Percentiles rank a stretch among this genome's conserved stretches.
Conservation (phyloP, 108 stramenopile genomes). For the Nitzschia sp. region DNA sequence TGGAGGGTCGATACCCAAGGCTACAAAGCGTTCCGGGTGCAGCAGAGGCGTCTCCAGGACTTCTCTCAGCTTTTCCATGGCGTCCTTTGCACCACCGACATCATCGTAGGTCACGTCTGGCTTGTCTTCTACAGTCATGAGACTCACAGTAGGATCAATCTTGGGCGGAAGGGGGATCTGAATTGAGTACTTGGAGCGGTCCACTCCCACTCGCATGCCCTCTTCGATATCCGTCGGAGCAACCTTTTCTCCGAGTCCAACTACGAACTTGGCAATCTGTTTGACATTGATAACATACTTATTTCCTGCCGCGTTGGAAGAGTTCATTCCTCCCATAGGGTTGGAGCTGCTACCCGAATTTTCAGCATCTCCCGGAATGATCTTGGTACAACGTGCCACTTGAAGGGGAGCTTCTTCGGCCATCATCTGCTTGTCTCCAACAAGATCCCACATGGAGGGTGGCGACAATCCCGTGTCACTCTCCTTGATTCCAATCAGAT, state of each 20-base stretch:
- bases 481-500: slow-evolving; percentile 99
- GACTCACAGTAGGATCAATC: slow-evolving; percentile 98
- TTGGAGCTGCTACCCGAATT: background rate
- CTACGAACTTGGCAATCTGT: slow-evolving; percentile 99
- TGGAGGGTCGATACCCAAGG: slow-evolving; percentile 97
- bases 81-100: slow-evolving; percentile 98
- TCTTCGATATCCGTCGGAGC: slow-evolving; percentile 99
- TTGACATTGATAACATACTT: slow-evolving; percentile 99
- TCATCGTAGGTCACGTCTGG: slow-evolving; percentile 99
- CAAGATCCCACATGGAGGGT: slow-evolving; percentile 99
- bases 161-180: slow-evolving; percentile 99
- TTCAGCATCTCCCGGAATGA: slow-evolving; percentile 69
- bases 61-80: slow-evolving; percentile 96
- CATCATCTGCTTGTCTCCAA: slow-evolving; percentile 99
- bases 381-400: slow-evolving; percentile 98
- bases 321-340: slow-evolving; percentile 26
- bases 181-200: slow-evolving; percentile 95
- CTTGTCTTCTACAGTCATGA: slow-evolving; percentile 99
- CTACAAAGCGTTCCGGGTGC: slow-evolving; percentile 96
- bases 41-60: slow-evolving; percentile 94
- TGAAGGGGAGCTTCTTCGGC: slow-evolving; percentile 96
- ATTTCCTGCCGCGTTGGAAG: slow-evolving; percentile 39
- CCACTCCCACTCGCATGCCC: slow-evolving; percentile 99
- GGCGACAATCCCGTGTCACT: slow-evolving; percentile 96
- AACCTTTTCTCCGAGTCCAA: slow-evolving; percentile 95